Conservation (phyloP, 345 rosid species). For the Psidium guajava region DNA sequence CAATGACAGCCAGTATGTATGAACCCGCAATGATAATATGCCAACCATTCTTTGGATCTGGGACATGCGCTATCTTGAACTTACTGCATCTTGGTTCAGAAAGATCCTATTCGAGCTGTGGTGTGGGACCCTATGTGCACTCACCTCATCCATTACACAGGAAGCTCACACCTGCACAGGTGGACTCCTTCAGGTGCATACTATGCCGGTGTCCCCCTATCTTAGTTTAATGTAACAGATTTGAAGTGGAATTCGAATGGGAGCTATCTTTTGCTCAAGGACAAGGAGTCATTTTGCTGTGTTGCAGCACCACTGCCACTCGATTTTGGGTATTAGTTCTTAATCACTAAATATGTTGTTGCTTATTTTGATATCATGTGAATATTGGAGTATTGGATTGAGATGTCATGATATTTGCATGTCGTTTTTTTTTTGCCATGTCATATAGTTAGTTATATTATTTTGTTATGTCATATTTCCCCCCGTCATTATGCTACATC, state of each 20-base stretch:
- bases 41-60: slow-evolving; percentile 90
- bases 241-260: slow-evolving; percentile 89
- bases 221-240: slow-evolving; percentile 58
- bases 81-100: slow-evolving; percentile 79
- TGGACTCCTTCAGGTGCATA: slow-evolving; percentile 94
- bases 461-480: no score
- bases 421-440: no score
- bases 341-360: no score
- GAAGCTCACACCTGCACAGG: slow-evolving; percentile 86
- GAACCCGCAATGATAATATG: slow-evolving; percentile 88
- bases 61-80: slow-evolving; percentile 75
- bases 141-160: slow-evolving; percentile 75
- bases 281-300: slow-evolving; percentile 81
- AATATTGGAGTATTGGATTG: no score
- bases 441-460: no score
- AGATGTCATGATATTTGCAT: no score
- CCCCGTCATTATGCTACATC: no score
- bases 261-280: slow-evolving; percentile 88
- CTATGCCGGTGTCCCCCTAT: slow-evolving; percentile 67
- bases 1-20: slow-evolving; percentile 73
- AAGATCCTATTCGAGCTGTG: slow-evolving; percentile 80
- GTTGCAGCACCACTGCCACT: slow-evolving; percentile 62
- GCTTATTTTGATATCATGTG: no score
- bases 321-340: no score
- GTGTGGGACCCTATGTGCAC: slow-evolving; percentile 86